These are phyloP conservation scores for Zizania palustris DNA, from an alignment of 202 grass and related monocot species.

Conservation along the genomic window DNA sequence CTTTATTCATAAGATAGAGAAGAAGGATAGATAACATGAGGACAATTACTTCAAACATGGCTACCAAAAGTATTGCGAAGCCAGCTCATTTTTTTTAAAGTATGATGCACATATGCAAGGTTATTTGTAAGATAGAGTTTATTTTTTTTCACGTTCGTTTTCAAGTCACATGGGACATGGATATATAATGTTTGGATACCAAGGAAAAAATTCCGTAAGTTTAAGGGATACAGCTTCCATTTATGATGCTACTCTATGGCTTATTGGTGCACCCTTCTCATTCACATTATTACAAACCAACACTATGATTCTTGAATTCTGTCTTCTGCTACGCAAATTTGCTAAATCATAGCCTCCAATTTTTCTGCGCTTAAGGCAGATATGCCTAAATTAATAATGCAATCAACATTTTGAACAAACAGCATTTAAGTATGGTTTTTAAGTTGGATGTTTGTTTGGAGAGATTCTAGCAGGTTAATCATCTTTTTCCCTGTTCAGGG, in stretches of 20 bases:
- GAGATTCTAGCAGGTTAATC: conserved; percentile 9
- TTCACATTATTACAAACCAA: conserved; percentile 1
- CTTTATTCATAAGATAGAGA: not conserved
- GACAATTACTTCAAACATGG: not conserved
- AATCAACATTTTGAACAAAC: conserved; percentile 9
- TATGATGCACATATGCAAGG: not conserved
- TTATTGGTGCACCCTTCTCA: not conserved
- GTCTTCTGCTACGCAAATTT: not conserved
- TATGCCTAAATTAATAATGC: not conserved
- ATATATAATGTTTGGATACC: conserved; percentile 4
- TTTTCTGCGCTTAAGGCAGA: not conserved
- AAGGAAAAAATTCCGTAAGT: not conserved
- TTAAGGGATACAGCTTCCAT: not conserved
- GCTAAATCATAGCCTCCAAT: not conserved
- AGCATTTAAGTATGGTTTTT: conserved; percentile 34
- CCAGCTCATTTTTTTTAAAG: not conserved
- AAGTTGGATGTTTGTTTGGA: conserved; percentile 5
- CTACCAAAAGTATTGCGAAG: not conserved
- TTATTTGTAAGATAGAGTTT: conserved; percentile 1
- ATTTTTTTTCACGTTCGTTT: not conserved
- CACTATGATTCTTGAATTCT: conserved; percentile 8
- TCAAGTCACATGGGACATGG: not conserved
- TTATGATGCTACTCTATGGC: conserved; percentile 26
- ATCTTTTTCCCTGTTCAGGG: conserved; percentile 50
- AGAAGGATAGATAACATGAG: not conserved